phyloP scores from a whole-genome alignment of 2,329 filamentous ascomycete genomes.

The Dothideomycetes sp. region DNA sequence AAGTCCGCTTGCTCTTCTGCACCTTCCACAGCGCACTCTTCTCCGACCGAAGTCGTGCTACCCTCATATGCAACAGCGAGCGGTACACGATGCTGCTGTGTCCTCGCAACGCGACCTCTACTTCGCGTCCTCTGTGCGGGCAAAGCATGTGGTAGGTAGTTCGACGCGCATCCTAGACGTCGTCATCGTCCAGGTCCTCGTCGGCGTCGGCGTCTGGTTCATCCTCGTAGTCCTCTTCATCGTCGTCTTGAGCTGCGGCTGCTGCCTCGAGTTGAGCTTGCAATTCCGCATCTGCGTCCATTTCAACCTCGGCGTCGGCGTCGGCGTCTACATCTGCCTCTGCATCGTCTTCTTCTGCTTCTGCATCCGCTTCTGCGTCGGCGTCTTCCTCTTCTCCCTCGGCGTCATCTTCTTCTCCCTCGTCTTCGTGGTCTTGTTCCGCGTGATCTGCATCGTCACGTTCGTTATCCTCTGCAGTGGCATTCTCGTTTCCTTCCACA shows the following conservation, averaged over 20 bases:
- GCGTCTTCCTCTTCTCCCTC: slow-evolving; percentile 15
- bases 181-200: slow-evolving; percentile 11
- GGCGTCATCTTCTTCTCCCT: slow-evolving; percentile 13
- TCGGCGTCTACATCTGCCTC: slow-evolving; percentile 8
- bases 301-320: slow-evolving; percentile 10
- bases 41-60: too few species aligned
- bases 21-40: too few species aligned
- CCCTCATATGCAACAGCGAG: too few species aligned
- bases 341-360: neutral
- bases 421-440: slow-evolving; percentile 14
- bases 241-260: neutral
- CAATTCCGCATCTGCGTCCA: slow-evolving; percentile 3
- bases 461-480: slow-evolving; percentile 18
- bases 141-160: too few species aligned
- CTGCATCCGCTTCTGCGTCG: slow-evolving; percentile 9
- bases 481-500: slow-evolving; percentile 4
- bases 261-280: neutral
- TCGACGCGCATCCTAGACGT: neutral
- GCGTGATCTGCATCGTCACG: slow-evolving; percentile 15
- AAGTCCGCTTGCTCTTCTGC: too few species aligned
- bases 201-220: slow-evolving; percentile 15
- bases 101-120: too few species aligned
- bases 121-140: too few species aligned
- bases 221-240: slow-evolving; percentile 8
- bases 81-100: too few species aligned